Percentiles rank a stretch among this genome's conserved stretches.
phyloP scores from a whole-genome alignment of 202 grass and related monocot species.

The Brachypodium distachyon region DNA sequence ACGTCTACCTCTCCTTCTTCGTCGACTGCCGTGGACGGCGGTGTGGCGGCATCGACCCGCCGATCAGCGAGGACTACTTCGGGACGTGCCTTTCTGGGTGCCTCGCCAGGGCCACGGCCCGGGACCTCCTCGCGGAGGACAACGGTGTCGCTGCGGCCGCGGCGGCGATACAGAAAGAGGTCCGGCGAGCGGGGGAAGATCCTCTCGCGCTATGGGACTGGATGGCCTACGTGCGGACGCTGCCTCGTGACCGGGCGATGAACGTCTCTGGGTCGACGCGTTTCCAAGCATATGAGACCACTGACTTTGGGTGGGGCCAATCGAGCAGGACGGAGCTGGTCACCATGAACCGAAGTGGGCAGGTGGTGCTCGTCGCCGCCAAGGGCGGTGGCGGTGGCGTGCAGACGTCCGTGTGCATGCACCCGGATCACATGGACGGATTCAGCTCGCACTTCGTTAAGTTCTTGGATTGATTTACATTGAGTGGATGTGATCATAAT shows the following conservation, averaged over 20 bases:
- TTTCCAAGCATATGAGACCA: constrained; percentile 22
- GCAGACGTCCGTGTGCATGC: constrained; percentile 21
- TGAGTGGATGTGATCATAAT: no score
- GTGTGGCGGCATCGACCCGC: constrained; percentile 24
- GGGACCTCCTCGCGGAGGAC: neutral
- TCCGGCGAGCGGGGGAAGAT: neutral
- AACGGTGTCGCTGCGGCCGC: neutral
- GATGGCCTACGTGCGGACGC: neutral
- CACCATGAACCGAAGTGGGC: constrained; percentile 22
- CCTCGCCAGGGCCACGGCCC: neutral
- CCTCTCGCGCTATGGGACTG: constrained; percentile 17
- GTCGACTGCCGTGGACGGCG: constrained; percentile 22
- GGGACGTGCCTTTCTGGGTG: constrained; percentile 24
- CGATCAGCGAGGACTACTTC: constrained; percentile 7
- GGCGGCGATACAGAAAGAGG: neutral
- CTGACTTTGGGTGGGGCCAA: constrained; percentile 31
- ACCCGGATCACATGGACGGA: constrained; percentile 5
- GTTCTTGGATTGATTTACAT: no score
- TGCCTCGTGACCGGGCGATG: neutral
- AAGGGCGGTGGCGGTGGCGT: constrained; percentile 7
- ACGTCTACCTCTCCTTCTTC: constrained; percentile 29
- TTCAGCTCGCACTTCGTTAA: constrained; percentile 4
- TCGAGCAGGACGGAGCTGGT: constrained; percentile 17
- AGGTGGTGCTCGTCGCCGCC: constrained; percentile 6
- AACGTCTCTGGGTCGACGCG: neutral